phyloP scores from a whole-genome alignment of 2,329 filamentous ascomycete species.

The Raffaelea ambrosiae region DNA sequence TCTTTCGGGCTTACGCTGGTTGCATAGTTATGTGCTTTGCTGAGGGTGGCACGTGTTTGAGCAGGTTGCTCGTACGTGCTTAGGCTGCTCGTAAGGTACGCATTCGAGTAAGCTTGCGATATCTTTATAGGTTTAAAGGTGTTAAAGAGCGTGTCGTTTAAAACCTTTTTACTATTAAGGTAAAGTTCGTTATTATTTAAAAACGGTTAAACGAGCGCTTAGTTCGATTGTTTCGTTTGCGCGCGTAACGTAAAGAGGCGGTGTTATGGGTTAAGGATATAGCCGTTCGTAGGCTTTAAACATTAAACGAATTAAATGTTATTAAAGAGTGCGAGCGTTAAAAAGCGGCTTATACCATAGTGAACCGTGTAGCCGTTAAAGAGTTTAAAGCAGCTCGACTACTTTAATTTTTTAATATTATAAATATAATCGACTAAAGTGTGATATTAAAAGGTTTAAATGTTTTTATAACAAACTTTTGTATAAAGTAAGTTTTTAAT shows the following conservation, averaged over 20 bases:
- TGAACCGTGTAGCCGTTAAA: background rate
- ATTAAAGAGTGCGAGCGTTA: background rate
- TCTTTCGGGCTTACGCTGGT: too few species aligned
- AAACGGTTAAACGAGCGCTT: background rate
- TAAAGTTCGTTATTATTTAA: too few species aligned
- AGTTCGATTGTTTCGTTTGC: background rate
- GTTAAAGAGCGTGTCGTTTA: background rate
- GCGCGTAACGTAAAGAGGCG: background rate
- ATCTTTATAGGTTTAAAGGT: background rate
- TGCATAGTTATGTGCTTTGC: too few species aligned
- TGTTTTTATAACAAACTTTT: background rate
- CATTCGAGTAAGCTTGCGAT: too few species aligned
- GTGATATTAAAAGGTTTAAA: background rate
- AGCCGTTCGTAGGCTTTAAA: background rate
- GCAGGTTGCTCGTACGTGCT: too few species aligned
- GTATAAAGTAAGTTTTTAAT: too few species aligned
- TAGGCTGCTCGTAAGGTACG: too few species aligned
- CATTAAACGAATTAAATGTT: background rate
- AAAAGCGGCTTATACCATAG: background rate
- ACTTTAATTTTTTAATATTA: background rate
- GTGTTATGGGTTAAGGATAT: background rate
- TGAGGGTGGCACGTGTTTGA: too few species aligned
- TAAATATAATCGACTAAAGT: background rate
- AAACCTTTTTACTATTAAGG: too few species aligned
- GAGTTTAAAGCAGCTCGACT: background rate